These are phyloP conservation scores for Tulasnella sp. DNA, from an alignment of 768 basidiomycete species.

Conservation along the genomic window DNA sequence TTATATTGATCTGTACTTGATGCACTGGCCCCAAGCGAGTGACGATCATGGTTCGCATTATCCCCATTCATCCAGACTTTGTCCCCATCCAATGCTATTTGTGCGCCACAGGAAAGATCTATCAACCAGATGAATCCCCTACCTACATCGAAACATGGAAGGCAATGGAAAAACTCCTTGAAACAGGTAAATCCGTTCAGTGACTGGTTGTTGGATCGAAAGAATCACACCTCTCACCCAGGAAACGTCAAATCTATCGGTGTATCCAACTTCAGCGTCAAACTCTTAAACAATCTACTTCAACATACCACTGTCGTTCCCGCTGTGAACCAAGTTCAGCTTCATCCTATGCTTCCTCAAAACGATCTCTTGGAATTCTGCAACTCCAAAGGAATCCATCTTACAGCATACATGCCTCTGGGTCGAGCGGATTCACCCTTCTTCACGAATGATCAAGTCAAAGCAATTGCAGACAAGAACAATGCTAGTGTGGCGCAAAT, in stretches of 20 bases:
- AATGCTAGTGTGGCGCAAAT: constrained; percentile 58
- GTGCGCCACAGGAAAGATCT: background rate
- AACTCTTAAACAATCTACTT: constrained; percentile 52
- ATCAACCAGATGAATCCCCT: constrained; percentile 18
- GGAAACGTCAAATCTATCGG: constrained; percentile 31
- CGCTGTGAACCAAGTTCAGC: constrained; percentile 66
- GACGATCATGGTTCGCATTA: constrained; percentile 18
- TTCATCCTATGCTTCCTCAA: constrained; percentile 69
- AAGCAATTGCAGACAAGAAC: constrained; percentile 48
- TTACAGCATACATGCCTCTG: constrained; percentile 55
- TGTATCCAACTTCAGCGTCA: constrained; percentile 75
- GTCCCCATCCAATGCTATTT: too few relatives aligned
- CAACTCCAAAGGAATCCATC: constrained; percentile 53
- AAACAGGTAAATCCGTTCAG: constrained; percentile 30
- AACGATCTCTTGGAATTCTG: constrained; percentile 59
- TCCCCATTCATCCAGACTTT: too few relatives aligned
- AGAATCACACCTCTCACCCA: background rate
- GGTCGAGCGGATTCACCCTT: constrained; percentile 28
- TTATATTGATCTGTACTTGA: constrained; percentile 38
- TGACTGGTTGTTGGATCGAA: background rate
- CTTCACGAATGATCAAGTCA: constrained; percentile 33
- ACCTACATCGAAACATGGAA: constrained; percentile 70
- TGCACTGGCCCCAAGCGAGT: constrained; percentile 30
- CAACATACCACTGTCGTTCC: constrained; percentile 63
- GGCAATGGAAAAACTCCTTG: constrained; percentile 56